Evolutionary conservation across 2,329 filamentous ascomycete genomes (phyloP).

Genomic region (Apiospora rasikravindrae): DNA sequence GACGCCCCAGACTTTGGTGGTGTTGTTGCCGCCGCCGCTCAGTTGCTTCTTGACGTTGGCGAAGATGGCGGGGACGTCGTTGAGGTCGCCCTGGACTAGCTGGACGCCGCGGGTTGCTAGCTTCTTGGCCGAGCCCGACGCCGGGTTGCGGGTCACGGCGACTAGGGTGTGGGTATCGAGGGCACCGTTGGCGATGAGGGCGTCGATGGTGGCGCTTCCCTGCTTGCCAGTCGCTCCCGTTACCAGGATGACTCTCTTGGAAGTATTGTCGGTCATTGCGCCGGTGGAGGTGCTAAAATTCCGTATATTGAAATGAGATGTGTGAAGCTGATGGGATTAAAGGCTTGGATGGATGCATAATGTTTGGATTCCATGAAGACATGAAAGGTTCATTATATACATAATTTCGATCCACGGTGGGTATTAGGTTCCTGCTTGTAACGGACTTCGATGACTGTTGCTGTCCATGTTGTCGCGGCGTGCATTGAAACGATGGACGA

Average conservation of each 20-base stretch:
- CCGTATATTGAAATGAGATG: not conserved
- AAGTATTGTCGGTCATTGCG: not conserved
- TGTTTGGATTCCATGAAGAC: not conserved
- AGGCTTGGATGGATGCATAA: not conserved
- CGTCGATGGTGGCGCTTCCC: conserved; percentile 41
- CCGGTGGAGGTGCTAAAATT: too few relatives aligned
- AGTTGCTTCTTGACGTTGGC: conserved; percentile 38
- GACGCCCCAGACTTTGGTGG: conserved; percentile 57
- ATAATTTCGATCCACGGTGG: not conserved
- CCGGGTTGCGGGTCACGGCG: conserved; percentile 63
- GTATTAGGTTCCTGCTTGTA: not conserved
- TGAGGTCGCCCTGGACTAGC: conserved; percentile 63
- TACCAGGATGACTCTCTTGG: conserved; percentile 33
- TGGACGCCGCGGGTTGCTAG: conserved; percentile 53
- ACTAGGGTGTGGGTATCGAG: conserved; percentile 58
- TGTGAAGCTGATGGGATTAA: not conserved
- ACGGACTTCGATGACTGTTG: not conserved
- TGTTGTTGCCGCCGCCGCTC: conserved; percentile 30
- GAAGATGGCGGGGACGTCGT: conserved; percentile 57
- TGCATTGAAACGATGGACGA: not conserved
- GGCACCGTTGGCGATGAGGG: conserved; percentile 37
- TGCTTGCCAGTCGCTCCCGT: conserved; percentile 46
- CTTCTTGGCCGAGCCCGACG: conserved; percentile 55
- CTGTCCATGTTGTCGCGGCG: not conserved
- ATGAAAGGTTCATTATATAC: not conserved